These are phyloP conservation scores for Gaeumannomyces sp. DNA, from an alignment of 2,329 filamentous ascomycete genomes.

Conservation along the genomic window DNA sequence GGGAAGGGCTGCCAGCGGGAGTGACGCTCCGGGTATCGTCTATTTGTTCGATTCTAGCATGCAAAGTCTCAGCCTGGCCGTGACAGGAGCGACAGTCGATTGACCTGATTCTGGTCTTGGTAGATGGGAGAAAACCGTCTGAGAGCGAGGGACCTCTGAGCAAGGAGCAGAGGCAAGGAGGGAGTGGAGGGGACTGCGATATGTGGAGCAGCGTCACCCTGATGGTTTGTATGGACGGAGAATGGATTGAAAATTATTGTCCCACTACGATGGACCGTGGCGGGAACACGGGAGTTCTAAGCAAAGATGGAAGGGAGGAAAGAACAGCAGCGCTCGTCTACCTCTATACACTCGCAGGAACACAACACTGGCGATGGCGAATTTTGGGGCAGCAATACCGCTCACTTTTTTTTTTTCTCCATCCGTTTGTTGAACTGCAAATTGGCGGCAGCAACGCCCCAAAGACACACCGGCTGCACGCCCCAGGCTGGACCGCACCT, in stretches of 20 bases:
- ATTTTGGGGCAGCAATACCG: constrained; percentile 4
- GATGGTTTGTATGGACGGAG: not conserved
- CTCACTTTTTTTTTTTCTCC: constrained; percentile 11
- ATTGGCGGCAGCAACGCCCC: constrained; percentile 7
- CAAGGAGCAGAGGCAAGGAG: not conserved
- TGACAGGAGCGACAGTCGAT: not conserved
- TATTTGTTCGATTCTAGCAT: constrained; percentile 11
- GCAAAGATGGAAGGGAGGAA: not conserved
- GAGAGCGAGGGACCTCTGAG: not conserved
- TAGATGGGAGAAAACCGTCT: not conserved
- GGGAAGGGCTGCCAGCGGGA: constrained; percentile 7
- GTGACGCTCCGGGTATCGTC: constrained; percentile 12
- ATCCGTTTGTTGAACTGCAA: constrained; percentile 10
- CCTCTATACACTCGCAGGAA: constrained; percentile 6
- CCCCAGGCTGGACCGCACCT: constrained; percentile 22
- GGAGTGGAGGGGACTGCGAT: not conserved
- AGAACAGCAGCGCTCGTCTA: not conserved
- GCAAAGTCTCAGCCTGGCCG: not conserved
- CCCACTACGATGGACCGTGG: not conserved
- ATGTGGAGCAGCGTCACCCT: not conserved
- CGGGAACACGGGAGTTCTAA: not conserved
- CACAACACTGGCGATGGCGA: constrained; percentile 2
- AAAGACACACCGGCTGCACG: constrained; percentile 1
- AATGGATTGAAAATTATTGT: not conserved
- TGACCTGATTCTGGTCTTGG: not conserved